Evolutionary conservation across 2,329 filamentous ascomycete genomes (phyloP).

Genomic region (Coleophoma cylindrospora): DNA sequence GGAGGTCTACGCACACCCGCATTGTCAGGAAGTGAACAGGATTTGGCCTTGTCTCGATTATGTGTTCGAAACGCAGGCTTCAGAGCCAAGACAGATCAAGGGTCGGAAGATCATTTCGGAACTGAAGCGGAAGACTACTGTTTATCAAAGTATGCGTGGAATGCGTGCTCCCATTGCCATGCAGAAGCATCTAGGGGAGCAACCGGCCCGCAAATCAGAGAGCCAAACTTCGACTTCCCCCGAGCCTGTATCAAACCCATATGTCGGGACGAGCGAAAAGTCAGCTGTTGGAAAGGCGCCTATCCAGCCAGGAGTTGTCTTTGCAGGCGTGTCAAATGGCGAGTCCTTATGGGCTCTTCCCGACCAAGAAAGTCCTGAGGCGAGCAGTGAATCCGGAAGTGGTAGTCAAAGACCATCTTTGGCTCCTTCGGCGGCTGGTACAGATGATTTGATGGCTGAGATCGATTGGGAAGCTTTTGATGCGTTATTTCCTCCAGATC

Average conservation of each 20-base stretch:
- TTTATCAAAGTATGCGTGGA: constrained; percentile 55
- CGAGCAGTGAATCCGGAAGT: constrained; percentile 32
- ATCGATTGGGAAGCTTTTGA: constrained; percentile 52
- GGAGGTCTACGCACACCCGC: constrained; percentile 50
- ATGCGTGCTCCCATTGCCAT: constrained; percentile 41
- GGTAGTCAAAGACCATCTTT: not conserved
- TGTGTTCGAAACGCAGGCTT: constrained; percentile 57
- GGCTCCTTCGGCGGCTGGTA: constrained; percentile 10
- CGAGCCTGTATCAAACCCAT: not conserved
- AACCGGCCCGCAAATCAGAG: constrained; percentile 10
- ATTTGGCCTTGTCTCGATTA: constrained; percentile 71
- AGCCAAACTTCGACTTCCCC: constrained; percentile 1
- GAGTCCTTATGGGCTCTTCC: constrained; percentile 39
- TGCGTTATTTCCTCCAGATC: constrained; percentile 22
- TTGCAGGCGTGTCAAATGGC: constrained; percentile 41
- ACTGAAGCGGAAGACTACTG: constrained; percentile 53
- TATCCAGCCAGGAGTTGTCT: constrained; percentile 25
- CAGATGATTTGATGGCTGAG: constrained; percentile 39
- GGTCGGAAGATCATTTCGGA: constrained; percentile 56
- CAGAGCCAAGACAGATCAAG: constrained; percentile 50
- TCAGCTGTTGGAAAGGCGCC: constrained; percentile 5
- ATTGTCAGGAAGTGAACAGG: constrained; percentile 48
- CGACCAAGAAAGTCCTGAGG: constrained; percentile 35
- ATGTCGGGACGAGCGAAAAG: not conserved
- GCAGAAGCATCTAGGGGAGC: constrained; percentile 22